These are phyloP conservation scores for Erythrophleum fordii DNA, from an alignment of 306 rosid species.

Conservation along the genomic window DNA sequence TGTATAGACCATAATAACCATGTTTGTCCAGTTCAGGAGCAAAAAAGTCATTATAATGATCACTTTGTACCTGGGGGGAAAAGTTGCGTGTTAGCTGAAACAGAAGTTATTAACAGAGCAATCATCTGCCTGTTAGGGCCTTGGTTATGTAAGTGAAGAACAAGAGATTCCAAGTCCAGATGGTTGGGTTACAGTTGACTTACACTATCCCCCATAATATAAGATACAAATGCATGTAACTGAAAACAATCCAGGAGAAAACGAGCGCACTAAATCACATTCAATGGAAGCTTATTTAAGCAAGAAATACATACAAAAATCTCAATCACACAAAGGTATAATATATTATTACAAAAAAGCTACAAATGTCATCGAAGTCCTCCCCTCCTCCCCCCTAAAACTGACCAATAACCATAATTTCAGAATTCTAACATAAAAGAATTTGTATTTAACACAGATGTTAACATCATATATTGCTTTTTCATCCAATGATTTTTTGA, in stretches of 20 bases:
- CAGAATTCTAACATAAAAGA: not conserved
- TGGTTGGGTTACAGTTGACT: not conserved
- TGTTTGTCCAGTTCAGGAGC: slow-evolving; percentile 93
- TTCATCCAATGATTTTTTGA: not conserved
- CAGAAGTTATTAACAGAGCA: slow-evolving; percentile 25
- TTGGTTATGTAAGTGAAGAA: slow-evolving; percentile 1
- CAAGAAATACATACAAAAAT: not conserved
- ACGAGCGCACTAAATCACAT: not conserved
- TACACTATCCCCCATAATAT: not conserved
- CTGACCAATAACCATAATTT: not conserved
- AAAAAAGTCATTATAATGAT: slow-evolving; percentile 90
- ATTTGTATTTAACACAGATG: not conserved
- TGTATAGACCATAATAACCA: slow-evolving; percentile 87
- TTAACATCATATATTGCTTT: not conserved
- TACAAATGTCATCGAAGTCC: not conserved
- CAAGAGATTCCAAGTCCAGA: slow-evolving; percentile 1
- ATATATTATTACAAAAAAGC: not conserved
- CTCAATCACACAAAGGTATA: slow-evolving; percentile 17
- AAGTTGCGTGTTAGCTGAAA: slow-evolving; percentile 23
- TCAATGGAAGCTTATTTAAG: slow-evolving; percentile 12
- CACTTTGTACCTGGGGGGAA: slow-evolving; percentile 81
- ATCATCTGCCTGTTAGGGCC: not conserved
- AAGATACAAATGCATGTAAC: not conserved
- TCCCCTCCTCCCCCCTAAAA: not conserved
- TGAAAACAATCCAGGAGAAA: not conserved